These are phyloP conservation scores for Lactarius indigo DNA, from an alignment of 768 basidiomycete genomes.

Conservation along the genomic window DNA sequence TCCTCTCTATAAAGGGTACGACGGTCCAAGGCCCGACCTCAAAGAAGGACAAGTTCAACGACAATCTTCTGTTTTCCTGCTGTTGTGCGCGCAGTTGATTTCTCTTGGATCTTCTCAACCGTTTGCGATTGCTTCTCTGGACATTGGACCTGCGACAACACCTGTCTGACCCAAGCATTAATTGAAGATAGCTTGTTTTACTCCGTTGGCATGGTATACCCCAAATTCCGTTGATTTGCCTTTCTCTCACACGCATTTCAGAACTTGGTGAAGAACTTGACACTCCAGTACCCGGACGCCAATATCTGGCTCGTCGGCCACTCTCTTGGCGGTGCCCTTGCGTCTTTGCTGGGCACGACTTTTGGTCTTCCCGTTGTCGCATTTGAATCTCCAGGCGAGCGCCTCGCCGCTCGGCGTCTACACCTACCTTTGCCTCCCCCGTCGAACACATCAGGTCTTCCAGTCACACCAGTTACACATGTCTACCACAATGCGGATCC, in stretches of 20 bases:
- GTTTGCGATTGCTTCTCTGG: slow-evolving; percentile 86
- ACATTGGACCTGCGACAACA: slow-evolving; percentile 69
- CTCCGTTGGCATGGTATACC: slow-evolving; percentile 74
- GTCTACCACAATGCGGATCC: slow-evolving; percentile 72
- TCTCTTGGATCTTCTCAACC: slow-evolving; percentile 79
- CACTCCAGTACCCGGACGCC: slow-evolving; percentile 52
- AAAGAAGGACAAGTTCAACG: slow-evolving; percentile 90
- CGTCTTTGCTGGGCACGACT: slow-evolving; percentile 58
- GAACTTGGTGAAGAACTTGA: slow-evolving; percentile 58
- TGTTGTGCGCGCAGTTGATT: slow-evolving; percentile 89
- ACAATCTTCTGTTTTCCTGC: slow-evolving; percentile 85
- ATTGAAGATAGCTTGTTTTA: slow-evolving; percentile 92
- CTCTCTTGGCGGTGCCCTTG: slow-evolving; percentile 61
- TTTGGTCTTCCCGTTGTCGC: slow-evolving; percentile 64
- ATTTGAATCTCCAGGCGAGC: slow-evolving; percentile 64
- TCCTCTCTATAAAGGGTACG: slow-evolving; percentile 90
- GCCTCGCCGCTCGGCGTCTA: slow-evolving; percentile 55
- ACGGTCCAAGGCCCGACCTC: slow-evolving; percentile 82
- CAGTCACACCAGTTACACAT: slow-evolving; percentile 34
- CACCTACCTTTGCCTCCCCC: slow-evolving; percentile 56
- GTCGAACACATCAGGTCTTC: slow-evolving; percentile 14
- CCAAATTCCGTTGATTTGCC: not conserved
- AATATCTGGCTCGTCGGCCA: slow-evolving; percentile 62
- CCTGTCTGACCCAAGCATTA: slow-evolving; percentile 80
- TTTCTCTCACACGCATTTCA: slow-evolving; percentile 22